phyloP scores from a whole-genome alignment of 371 early-diverging fungal genomes.

The Mortierella sp. region DNA sequence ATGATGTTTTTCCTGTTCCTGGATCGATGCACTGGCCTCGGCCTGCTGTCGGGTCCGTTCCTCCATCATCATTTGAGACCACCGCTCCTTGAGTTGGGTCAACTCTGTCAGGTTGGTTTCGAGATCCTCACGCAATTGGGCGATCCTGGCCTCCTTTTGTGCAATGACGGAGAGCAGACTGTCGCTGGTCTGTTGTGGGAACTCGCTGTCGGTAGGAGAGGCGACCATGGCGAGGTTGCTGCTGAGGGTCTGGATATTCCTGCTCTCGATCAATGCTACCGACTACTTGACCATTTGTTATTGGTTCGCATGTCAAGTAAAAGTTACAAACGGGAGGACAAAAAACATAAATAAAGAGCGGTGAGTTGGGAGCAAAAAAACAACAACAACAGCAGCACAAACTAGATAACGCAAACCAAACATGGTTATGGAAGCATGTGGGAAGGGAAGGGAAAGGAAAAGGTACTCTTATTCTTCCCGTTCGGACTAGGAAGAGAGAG shows the following conservation, averaged over 20 bases:
- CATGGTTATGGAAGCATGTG: not conserved
- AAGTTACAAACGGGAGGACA: not conserved
- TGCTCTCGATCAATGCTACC: conserved; percentile 44
- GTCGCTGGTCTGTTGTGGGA: conserved; percentile 40
- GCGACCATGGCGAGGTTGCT: conserved; percentile 55
- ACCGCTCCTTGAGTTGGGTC: conserved; percentile 53
- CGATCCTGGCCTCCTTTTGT: conserved; percentile 55
- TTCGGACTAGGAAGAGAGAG: not conserved
- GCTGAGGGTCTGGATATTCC: conserved; percentile 51
- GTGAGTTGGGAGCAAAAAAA: conserved; percentile 4
- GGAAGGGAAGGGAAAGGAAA: not conserved
- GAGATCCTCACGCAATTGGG: conserved; percentile 50
- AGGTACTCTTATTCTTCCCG: not conserved
- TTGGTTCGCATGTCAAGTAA: not conserved
- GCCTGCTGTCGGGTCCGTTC: conserved; percentile 49
- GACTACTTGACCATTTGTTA: conserved; percentile 29
- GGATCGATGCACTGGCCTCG: conserved; percentile 50
- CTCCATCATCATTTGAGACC: conserved; percentile 57
- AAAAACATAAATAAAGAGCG: not conserved
- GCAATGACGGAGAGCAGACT: conserved; percentile 49
- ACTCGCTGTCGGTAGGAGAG: conserved; percentile 52
- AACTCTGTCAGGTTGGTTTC: conserved; percentile 46
- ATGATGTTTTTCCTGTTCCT: conserved; percentile 33
- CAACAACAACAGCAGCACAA: not conserved
- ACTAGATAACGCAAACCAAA: conserved; percentile 9